A percentile compares a stretch with the other conserved stretches of the same genome.
Evolutionary conservation across 2,329 filamentous ascomycete species (phyloP).

Genomic region (Xylaria hypoxylon): DNA sequence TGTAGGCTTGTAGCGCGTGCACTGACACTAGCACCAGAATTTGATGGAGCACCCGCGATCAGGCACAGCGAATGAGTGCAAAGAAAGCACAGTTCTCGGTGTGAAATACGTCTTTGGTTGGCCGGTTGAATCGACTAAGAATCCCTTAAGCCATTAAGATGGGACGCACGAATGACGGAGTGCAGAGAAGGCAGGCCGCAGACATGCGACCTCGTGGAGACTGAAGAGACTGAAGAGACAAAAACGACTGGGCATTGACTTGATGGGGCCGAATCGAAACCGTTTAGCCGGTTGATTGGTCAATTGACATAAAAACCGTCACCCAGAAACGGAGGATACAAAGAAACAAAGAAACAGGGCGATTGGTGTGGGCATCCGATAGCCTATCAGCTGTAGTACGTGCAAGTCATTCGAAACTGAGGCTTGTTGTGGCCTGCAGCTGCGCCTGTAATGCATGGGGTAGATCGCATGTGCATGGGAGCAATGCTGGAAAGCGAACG

Average conservation of each 20-base stretch:
- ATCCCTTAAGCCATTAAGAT: slow-evolving; percentile 31
- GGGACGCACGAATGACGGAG: slow-evolving; percentile 35
- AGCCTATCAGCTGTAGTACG: slow-evolving; percentile 52
- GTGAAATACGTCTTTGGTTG: slow-evolving; percentile 41
- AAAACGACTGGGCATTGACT: slow-evolving; percentile 35
- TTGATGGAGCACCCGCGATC: slow-evolving; percentile 23
- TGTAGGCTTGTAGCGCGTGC: slow-evolving; percentile 30
- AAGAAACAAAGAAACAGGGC: slow-evolving; percentile 43
- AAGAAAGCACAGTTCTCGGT: slow-evolving; percentile 44
- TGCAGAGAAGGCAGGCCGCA: slow-evolving; percentile 38
- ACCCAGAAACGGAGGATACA: slow-evolving; percentile 36
- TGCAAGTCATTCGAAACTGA: slow-evolving; percentile 40
- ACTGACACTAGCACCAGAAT: slow-evolving; percentile 25
- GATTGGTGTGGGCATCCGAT: slow-evolving; percentile 42
- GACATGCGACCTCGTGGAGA: slow-evolving; percentile 39
- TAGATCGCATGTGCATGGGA: slow-evolving; percentile 39
- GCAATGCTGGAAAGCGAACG: slow-evolving; percentile 29
- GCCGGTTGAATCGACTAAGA: slow-evolving; percentile 26
- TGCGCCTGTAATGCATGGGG: slow-evolving; percentile 45
- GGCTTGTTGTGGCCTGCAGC: slow-evolving; percentile 44
- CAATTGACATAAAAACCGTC: slow-evolving; percentile 36
- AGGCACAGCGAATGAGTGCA: slow-evolving; percentile 36
- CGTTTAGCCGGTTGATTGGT: slow-evolving; percentile 39
- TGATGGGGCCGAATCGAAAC: slow-evolving; percentile 29
- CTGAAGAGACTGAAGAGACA: not conserved